Evolutionary conservation across 148 eudicot species (phyloP).

Genomic region (Nepenthes gracilis): DNA sequence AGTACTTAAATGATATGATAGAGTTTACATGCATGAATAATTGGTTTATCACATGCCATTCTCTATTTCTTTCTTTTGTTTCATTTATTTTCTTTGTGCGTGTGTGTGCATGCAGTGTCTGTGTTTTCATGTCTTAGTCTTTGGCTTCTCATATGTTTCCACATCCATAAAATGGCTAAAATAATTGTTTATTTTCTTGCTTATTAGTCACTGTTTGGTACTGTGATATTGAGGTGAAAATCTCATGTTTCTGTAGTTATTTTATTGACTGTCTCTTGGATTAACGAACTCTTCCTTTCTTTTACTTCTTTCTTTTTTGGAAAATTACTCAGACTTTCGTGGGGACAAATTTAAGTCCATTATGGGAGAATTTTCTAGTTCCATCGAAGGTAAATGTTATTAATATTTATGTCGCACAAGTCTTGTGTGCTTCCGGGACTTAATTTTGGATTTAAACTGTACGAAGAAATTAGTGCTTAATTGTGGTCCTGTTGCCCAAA

Average conservation of each 20-base stretch:
- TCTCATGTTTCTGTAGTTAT: too few relatives aligned
- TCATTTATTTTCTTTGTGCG: background rate
- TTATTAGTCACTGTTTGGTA: too few relatives aligned
- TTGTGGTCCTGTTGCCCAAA: background rate
- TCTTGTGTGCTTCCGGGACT: background rate
- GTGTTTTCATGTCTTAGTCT: background rate
- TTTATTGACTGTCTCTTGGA: too few relatives aligned
- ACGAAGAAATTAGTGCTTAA: background rate
- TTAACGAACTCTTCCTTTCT: background rate
- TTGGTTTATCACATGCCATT: background rate
- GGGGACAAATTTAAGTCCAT: conserved; percentile 86
- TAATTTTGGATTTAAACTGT: background rate
- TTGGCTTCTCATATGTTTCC: too few relatives aligned
- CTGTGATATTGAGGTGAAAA: too few relatives aligned
- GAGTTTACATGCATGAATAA: too few relatives aligned
- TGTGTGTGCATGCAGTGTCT: background rate
- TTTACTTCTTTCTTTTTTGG: background rate
- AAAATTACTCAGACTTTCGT: conserved; percentile 54
- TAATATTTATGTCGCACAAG: background rate
- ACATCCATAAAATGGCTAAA: too few relatives aligned
- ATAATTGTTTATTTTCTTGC: too few relatives aligned
- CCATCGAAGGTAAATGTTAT: conserved; percentile 58
- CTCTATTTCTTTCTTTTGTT: background rate
- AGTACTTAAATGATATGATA: too few relatives aligned
- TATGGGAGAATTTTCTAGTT: conserved; percentile 77